Evolutionary conservation across 495 filamentous ascomycete genomes (phyloP), one percentile per base, ranked within the genome.

Genomic region (Penicillium alfredii): DNA sequence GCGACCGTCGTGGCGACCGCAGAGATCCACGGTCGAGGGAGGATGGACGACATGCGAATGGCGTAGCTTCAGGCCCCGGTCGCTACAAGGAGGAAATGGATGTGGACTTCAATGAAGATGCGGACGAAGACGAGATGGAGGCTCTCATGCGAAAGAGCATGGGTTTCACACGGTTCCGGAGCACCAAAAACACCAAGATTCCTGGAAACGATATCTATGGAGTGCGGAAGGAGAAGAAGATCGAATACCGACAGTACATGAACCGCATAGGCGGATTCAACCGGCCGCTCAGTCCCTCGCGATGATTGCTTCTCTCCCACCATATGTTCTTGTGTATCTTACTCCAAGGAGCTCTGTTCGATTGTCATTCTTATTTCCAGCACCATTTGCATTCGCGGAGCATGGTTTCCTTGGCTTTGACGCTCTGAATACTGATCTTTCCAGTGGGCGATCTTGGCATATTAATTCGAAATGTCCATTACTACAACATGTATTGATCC

Each of bases 191-290:
- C 40, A 88, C 84, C 46, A 96, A 97, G 55, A 80, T 98, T 0
- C 72, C 78, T 6, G 92, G 92, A 5, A 98, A 98, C 54, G 76
- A 94, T 50, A 76, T 86, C 35, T 88, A 82, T 32, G 85, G 71
- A 4, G 79, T 95, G 18, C 66, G 82, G 40, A 96, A 94, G 72
- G 90, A 94, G 68, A 97, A 94, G 79, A 86, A 86, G 73, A 85
- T 82, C 4, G 78, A 93, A 72, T 96, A 96, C 55, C 72, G 92
- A 55, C 92, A 98, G 75, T 98, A 98, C 59, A 98, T 98, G 92
- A 98, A 98, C 60, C 82, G 92, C 37, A 64, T 79, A n/a, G 90
- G 90, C 29, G 92, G 92, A 27, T 98, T 98, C 72, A 98, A 98
- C 61, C 69, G 92, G 51, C 88, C 92, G 25, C 73, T 98, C 42